These are phyloP conservation scores for Rubus parviflorus DNA, from an alignment of 306 rosid genomes.

Conservation along the genomic window DNA sequence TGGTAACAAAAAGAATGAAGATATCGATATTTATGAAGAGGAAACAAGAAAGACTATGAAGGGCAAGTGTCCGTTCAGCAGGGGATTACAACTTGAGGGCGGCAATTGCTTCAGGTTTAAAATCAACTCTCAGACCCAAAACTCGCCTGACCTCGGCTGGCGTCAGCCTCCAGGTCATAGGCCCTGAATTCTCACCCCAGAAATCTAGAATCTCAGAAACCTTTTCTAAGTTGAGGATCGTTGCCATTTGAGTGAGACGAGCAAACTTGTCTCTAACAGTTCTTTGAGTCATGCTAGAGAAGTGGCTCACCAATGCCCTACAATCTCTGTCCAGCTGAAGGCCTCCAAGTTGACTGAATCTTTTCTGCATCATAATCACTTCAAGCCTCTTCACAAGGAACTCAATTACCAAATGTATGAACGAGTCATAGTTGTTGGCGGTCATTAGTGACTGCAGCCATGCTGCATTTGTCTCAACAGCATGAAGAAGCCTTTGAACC, in stretches of 20 bases:
- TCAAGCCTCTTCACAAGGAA: conserved; percentile 90
- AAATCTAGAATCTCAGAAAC: conserved; percentile 94
- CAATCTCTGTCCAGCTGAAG: conserved; percentile 96
- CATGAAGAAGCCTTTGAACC: conserved; percentile 97
- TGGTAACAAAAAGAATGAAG: conserved; percentile 23
- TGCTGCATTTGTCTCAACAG: conserved; percentile 75
- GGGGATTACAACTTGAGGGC: conserved; percentile 70
- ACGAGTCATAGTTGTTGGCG: conserved; percentile 71
- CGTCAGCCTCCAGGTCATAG: conserved; percentile 97
- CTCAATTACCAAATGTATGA: conserved; percentile 81
- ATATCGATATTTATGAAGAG: conserved; percentile 9
- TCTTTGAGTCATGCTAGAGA: conserved; percentile 88
- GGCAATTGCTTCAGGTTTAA: conserved; percentile 88
- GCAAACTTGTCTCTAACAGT: conserved; percentile 96
- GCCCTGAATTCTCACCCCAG: conserved; percentile 99
- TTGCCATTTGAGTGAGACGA: conserved; percentile 94
- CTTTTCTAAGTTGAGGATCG: conserved; percentile 90
- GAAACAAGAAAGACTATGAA: conserved; percentile 37
- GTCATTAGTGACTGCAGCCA: conserved; percentile 96
- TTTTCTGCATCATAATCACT: conserved; percentile 96
- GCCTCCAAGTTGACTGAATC: conserved; percentile 95
- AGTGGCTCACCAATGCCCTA: conserved; percentile 91
- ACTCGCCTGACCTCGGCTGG: conserved; percentile 98
- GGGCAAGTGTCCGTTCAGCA: neutral
- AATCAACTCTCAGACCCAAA: conserved; percentile 87